Evolutionary conservation across 371 early-diverging fungal species (phyloP).

Genomic region (Nosema granulosis): DNA sequence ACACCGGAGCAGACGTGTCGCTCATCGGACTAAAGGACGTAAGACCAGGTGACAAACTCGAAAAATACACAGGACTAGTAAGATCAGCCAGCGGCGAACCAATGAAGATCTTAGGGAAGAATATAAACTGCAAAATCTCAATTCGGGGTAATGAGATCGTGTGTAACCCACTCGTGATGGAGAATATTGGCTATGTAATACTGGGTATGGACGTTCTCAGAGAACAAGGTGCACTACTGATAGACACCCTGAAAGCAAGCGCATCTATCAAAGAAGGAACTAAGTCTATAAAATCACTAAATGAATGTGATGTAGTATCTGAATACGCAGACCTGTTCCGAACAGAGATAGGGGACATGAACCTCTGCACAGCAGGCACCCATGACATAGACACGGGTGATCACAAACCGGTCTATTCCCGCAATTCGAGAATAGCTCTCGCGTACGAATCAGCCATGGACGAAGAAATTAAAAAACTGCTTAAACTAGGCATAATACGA

Average conservation of each 20-base stretch:
- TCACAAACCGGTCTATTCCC: not conserved
- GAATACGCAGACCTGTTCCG: too few species aligned
- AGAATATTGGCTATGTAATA: not conserved
- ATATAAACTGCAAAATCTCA: too few species aligned
- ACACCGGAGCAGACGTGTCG: not conserved
- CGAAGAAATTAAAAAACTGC: slow-evolving; percentile 4
- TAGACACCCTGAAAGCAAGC: not conserved
- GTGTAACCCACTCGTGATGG: not conserved
- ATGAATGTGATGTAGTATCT: too few species aligned
- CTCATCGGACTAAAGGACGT: not conserved
- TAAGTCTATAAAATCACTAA: not conserved
- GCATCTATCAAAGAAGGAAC: not conserved
- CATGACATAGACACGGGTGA: not conserved
- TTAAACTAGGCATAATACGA: slow-evolving; percentile 38
- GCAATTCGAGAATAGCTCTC: not conserved
- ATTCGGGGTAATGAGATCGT: not conserved
- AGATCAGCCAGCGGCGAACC: not conserved
- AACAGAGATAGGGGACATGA: not conserved
- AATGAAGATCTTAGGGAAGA: not conserved
- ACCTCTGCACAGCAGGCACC: not conserved
- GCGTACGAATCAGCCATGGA: not conserved
- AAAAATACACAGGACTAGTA: not conserved
- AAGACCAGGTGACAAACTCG: not conserved
- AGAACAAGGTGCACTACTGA: not conserved
- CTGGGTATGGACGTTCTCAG: not conserved